Conservation (phyloP, 148 eudicot genomes). For the Gaultheria prostrata region DNA sequence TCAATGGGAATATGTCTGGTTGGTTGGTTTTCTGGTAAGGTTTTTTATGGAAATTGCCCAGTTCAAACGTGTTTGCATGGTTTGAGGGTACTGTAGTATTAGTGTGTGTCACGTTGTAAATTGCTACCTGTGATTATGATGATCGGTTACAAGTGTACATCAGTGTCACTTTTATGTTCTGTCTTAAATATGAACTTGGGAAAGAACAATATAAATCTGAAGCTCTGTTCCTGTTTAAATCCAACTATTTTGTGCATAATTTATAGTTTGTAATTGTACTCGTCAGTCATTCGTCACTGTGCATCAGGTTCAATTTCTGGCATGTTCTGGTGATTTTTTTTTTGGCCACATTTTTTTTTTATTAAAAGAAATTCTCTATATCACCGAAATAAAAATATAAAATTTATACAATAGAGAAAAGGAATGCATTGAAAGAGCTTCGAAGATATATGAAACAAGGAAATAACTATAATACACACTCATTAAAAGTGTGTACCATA, state of each 20-base stretch:
- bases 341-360: no score
- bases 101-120: background rate
- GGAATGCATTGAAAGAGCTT: no score
- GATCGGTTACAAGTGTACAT: background rate
- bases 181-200: background rate
- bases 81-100: background rate
- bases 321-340: background rate
- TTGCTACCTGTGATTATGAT: background rate
- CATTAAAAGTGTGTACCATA: no score
- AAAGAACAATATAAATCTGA: background rate
- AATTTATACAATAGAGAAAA: no score
- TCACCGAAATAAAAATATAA: no score
- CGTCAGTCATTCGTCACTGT: no score
- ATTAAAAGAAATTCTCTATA: no score
- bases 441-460: no score
- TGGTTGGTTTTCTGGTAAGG: conserved; percentile 3
- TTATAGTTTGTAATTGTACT: background rate
- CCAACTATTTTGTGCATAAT: background rate
- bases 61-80: background rate
- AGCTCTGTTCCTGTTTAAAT: background rate
- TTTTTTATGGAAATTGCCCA: background rate
- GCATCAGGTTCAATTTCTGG: background rate
- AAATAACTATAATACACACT: no score
- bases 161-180: background rate
- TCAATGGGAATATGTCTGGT: background rate